Evolutionary conservation across 768 basidiomycete species (phyloP).

Genomic region (Leccinum subgranulosum): DNA sequence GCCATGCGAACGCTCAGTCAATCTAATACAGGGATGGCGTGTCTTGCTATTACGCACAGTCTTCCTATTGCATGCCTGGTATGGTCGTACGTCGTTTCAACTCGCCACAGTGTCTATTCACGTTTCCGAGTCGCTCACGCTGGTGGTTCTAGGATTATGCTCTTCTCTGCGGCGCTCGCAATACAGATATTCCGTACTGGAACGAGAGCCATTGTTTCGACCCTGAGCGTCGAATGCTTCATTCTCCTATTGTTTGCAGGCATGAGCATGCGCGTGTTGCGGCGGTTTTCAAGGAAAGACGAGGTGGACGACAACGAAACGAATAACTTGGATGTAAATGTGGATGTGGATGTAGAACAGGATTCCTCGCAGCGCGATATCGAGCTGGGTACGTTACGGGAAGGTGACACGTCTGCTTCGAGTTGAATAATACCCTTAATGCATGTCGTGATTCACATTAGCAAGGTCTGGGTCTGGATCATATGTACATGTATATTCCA

Average conservation of each 20-base stretch:
- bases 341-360: neutral
- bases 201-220: neutral
- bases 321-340: neutral
- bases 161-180: conserved; percentile 7
- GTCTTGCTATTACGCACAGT: conserved; percentile 17
- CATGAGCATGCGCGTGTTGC: conserved; percentile 1
- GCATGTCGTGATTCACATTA: neutral
- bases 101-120: neutral
- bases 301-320: neutral
- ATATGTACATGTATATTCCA: neutral
- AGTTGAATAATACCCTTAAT: neutral
- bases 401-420: neutral
- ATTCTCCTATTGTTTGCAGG: conserved; percentile 2
- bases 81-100: conserved; percentile 13
- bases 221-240: conserved; percentile 5
- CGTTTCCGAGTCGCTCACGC: neutral
- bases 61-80: conserved; percentile 10
- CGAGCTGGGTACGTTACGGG: neutral
- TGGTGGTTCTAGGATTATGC: neutral
- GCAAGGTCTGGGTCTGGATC: neutral
- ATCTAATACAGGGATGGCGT: neutral
- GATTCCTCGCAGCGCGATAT: neutral
- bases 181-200: conserved; percentile 7
- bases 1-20: conserved; percentile 4
- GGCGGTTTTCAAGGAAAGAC: neutral